Conservation (phyloP, 2,329 filamentous ascomycete genomes). For the Penicillium sp. region DNA sequence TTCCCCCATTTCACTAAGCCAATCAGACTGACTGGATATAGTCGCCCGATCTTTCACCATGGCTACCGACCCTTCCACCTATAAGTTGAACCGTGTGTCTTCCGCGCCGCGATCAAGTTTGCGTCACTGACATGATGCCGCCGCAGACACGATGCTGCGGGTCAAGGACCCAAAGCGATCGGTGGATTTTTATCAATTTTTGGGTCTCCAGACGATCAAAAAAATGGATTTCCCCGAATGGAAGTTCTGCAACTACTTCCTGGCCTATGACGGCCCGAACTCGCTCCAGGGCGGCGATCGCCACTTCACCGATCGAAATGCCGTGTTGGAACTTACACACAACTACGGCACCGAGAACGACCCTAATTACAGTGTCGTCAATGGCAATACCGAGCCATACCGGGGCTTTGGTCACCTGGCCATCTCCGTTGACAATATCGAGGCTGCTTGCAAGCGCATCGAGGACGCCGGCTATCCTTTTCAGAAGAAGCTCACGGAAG, state of each 20-base stretch:
- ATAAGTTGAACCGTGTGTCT: constrained; percentile 59
- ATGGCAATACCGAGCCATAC: constrained; percentile 84
- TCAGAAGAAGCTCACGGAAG: constrained; percentile 89
- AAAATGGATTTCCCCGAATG: constrained; percentile 75
- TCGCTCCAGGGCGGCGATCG: constrained; percentile 68
- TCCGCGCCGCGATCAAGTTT: background rate
- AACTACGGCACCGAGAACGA: constrained; percentile 88
- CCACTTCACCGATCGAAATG: constrained; percentile 75
- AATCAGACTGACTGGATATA: constrained; percentile 12
- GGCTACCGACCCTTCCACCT: constrained; percentile 55
- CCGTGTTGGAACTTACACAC: constrained; percentile 77
- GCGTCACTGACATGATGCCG: constrained; percentile 16
- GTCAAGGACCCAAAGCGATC: constrained; percentile 88
- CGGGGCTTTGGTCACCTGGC: constrained; percentile 82
- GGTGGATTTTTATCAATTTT: constrained; percentile 88
- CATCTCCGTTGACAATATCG: constrained; percentile 75
- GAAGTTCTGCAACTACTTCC: constrained; percentile 94
- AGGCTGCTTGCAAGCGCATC: constrained; percentile 81
- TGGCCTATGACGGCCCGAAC: constrained; percentile 74
- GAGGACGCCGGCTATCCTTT: constrained; percentile 88
- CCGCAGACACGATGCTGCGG: constrained; percentile 62
- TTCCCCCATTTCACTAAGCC: constrained; percentile 2
- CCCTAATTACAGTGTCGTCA: constrained; percentile 70
- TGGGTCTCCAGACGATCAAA: constrained; percentile 79
- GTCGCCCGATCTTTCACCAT: constrained; percentile 39